A percentile compares a stretch with the other conserved stretches of the same genome.
These are phyloP conservation scores for Fomitopsis betulina DNA, from an alignment of 1,284 basidiomycete species.

Conservation along the genomic window DNA sequence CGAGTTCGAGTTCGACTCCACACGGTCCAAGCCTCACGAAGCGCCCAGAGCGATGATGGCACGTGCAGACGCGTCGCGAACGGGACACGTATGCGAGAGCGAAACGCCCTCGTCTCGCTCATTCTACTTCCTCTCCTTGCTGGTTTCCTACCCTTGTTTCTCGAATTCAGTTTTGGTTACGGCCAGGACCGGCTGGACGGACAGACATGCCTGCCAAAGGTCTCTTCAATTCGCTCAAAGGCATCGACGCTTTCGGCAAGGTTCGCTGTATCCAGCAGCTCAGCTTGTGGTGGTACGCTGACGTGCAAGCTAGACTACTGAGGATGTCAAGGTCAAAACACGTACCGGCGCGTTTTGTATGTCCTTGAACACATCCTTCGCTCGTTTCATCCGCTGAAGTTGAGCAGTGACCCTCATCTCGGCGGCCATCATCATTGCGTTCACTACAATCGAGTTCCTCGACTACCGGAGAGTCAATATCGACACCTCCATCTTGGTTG, in stretches of 20 bases:
- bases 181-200: not conserved
- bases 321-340: constrained; percentile 98
- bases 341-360: constrained; percentile 86
- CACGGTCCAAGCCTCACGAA: too few relatives aligned
- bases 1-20: too few relatives aligned
- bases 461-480: constrained; percentile 88
- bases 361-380: constrained; percentile 26
- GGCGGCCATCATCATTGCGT: constrained; percentile 86
- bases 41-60: too few relatives aligned
- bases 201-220: constrained; percentile 55
- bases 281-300: constrained; percentile 10
- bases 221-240: constrained; percentile 68
- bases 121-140: not conserved
- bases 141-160: not conserved
- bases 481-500: constrained; percentile 89
- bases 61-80: not conserved
- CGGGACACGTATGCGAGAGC: not conserved
- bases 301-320: constrained; percentile 69
- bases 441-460: constrained; percentile 91
- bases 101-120: not conserved
- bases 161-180: not conserved
- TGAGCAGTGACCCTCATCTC: constrained; percentile 88
- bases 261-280: constrained; percentile 35
- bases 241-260: constrained; percentile 98
- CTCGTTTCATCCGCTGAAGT: not conserved